phyloP scores from a whole-genome alignment of 495 filamentous ascomycete genomes.

The Penicillium paxilli region DNA sequence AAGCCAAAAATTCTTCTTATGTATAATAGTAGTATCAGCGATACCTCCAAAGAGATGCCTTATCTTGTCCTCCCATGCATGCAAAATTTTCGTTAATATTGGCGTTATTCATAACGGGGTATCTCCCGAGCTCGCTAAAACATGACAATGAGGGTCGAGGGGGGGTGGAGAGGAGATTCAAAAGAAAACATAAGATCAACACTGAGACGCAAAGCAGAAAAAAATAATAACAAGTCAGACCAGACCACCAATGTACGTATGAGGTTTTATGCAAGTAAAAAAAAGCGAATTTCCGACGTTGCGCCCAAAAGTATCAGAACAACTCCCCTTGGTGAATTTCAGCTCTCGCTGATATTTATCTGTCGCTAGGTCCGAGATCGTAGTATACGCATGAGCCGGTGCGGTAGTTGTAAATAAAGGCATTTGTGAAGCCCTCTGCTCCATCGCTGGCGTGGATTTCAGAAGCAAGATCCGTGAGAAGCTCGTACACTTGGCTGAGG shows the following conservation, averaged over 20 bases:
- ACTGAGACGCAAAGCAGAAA: not conserved
- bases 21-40: conserved; percentile 43
- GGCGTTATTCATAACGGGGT: conserved; percentile 30
- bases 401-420: conserved; percentile 80
- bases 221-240: not conserved
- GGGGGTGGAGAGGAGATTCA: not conserved
- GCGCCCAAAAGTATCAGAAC: not conserved
- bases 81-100: conserved; percentile 12
- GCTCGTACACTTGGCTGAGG: conserved; percentile 79
- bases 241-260: not conserved
- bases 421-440: conserved; percentile 56
- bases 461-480: conserved; percentile 63
- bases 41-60: conserved; percentile 31
- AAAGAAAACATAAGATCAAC: not conserved
- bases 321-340: not conserved
- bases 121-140: conserved; percentile 31
- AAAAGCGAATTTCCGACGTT: not conserved
- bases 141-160: conserved; percentile 26
- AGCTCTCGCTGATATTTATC: too few relatives aligned
- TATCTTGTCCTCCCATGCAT: conserved; percentile 3
- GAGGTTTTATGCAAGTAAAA: not conserved
- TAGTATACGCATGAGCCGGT: conserved; percentile 76
- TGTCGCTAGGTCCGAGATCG: conserved; percentile 53
- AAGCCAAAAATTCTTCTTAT: conserved; percentile 12
- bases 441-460: conserved; percentile 43